These are phyloP conservation scores for Colletotrichum orbiculare DNA, from an alignment of 2,329 filamentous ascomycete species.

Conservation along the genomic window DNA sequence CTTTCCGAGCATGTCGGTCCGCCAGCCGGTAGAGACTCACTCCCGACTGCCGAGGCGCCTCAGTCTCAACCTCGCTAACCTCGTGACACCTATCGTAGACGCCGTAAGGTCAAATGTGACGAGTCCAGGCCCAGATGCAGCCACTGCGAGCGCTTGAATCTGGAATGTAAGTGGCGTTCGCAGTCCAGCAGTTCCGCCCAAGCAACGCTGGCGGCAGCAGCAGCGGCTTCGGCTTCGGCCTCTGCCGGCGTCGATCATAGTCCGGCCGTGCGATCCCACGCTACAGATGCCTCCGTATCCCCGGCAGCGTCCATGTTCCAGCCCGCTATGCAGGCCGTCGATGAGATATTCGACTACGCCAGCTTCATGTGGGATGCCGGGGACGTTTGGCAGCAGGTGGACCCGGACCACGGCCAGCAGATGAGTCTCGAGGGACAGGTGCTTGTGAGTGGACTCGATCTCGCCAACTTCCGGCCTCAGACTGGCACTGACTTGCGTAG, in stretches of 20 bases:
- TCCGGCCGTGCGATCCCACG: constrained; percentile 40
- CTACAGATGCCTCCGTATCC: constrained; percentile 42
- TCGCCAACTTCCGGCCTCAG: neutral
- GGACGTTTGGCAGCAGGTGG: constrained; percentile 47
- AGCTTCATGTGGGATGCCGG: constrained; percentile 60
- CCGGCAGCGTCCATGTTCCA: constrained; percentile 42
- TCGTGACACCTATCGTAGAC: constrained; percentile 44
- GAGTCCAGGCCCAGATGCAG: constrained; percentile 63
- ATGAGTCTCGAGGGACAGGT: constrained; percentile 24
- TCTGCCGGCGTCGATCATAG: constrained; percentile 39
- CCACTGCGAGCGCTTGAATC: constrained; percentile 63
- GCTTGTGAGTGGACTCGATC: neutral
- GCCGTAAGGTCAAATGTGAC: constrained; percentile 66
- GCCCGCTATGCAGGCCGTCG: constrained; percentile 46
- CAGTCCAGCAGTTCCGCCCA: constrained; percentile 39
- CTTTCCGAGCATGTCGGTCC: neutral
- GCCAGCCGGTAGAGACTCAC: neutral
- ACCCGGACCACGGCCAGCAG: constrained; percentile 32
- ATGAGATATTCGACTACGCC: constrained; percentile 59
- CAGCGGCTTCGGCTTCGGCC: constrained; percentile 7
- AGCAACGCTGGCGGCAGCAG: constrained; percentile 36
- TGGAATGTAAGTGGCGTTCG: constrained; percentile 63
- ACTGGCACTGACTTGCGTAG: neutral
- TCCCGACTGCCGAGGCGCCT: constrained; percentile 13
- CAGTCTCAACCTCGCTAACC: neutral